These are phyloP conservation scores for Penicillium sp. DNA, from an alignment of 2,329 filamentous ascomycete species.

Conservation along the genomic window DNA sequence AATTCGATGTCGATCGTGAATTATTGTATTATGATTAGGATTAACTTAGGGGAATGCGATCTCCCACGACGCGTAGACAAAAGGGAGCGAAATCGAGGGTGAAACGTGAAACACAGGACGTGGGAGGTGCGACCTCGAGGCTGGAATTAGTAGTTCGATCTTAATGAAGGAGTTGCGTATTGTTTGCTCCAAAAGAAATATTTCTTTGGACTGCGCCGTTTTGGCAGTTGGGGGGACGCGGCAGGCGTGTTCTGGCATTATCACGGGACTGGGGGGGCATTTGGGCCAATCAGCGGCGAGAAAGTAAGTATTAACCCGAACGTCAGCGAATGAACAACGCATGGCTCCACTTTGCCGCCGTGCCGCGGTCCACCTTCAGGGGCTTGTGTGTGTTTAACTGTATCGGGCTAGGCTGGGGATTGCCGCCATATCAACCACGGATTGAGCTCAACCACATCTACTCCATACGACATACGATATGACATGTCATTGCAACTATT, in stretches of 20 bases:
- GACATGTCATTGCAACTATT: no score
- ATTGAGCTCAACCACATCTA: no score
- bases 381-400: conserved; percentile 9
- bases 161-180: neutral
- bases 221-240: conserved; percentile 19
- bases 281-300: neutral
- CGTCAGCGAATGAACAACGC: neutral
- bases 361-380: conserved; percentile 7
- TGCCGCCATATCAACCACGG: neutral
- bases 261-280: conserved; percentile 14
- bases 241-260: conserved; percentile 19
- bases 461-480: no score
- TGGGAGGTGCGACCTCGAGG: neutral
- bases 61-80: neutral
- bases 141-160: neutral
- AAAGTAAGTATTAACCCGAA: neutral
- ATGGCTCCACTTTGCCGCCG: neutral
- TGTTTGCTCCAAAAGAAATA: neutral
- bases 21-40: neutral
- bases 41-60: neutral
- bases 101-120: neutral
- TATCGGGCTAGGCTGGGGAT: neutral
- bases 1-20: neutral
- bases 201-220: conserved; percentile 7
- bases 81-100: neutral